A percentile compares a stretch with the other conserved stretches of the same genome.
These are phyloP conservation scores for Epichloe hybrida DNA, from an alignment of 2,329 filamentous ascomycete genomes.

Conservation along the genomic window DNA sequence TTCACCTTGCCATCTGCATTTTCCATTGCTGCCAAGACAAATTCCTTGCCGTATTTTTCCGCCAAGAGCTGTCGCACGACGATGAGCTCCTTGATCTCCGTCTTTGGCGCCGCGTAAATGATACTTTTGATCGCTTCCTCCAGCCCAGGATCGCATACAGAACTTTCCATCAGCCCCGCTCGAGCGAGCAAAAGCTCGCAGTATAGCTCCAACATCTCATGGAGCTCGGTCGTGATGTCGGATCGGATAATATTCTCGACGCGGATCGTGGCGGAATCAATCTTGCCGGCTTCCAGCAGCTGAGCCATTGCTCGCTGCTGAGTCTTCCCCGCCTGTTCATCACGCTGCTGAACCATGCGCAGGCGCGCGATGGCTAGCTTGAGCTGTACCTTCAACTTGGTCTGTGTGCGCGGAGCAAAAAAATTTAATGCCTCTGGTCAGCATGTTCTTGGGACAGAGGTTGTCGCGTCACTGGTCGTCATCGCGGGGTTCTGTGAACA, in stretches of 20 bases:
- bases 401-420: slow-evolving; percentile 29
- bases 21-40: slow-evolving; percentile 69
- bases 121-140: slow-evolving; percentile 87
- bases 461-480: slow-evolving; percentile 7
- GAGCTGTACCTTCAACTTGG: slow-evolving; percentile 79
- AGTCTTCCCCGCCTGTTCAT: slow-evolving; percentile 79
- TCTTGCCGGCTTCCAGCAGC: slow-evolving; percentile 74
- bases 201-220: slow-evolving; percentile 94
- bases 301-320: slow-evolving; percentile 83
- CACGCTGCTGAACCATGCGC: slow-evolving; percentile 91
- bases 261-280: slow-evolving; percentile 82
- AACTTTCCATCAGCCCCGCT: slow-evolving; percentile 66
- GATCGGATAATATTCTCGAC: slow-evolving; percentile 97
- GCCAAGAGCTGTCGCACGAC: slow-evolving; percentile 64
- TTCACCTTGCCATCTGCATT: slow-evolving; percentile 68
- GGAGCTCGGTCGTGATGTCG: slow-evolving; percentile 84
- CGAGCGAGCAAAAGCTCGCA: slow-evolving; percentile 86
- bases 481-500: slow-evolving; percentile 10
- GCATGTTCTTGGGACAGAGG: slow-evolving; percentile 3
- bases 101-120: slow-evolving; percentile 84
- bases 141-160: slow-evolving; percentile 54
- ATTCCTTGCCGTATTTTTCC: slow-evolving; percentile 95
- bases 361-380: slow-evolving; percentile 80
- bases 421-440: background rate
- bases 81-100: slow-evolving; percentile 85